Evolutionary conservation across 495 filamentous ascomycete species (phyloP), one percentile per base, ranked within the genome.

Genomic region (Viridothelium virens): DNA sequence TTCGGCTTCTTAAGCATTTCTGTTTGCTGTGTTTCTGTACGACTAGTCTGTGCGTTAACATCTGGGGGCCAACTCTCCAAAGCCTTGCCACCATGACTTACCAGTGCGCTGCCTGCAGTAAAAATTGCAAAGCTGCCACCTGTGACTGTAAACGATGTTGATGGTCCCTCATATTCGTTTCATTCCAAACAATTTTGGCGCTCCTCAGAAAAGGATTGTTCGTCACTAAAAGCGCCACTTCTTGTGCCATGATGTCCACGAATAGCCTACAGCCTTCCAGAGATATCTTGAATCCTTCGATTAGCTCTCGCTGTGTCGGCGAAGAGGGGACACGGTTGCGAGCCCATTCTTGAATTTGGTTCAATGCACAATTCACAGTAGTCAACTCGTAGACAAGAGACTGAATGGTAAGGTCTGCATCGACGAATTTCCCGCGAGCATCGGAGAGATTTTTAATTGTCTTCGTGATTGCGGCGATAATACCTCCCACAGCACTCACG

Each of bases 51-150:
- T 4, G 14, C 53, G 31, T 33, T 14, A 34, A 9, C 36, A 10
- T 10, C 11, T 18, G 9, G 5, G 12, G n/a, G 5, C 5, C 44
- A 33, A 38, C 16, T 14, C 53, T 74, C 46, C 71, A 63, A 44
- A 53, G 5, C 16, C 18, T 36, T 39, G 10, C 6, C 7, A n/a
- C 7, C 47, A 34, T 59, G 56, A 66, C 75, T 72, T 66, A 81
- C 79, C 79, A 80, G 69, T 78, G 75, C 56, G 73, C 77, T n/a
- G 78, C 79, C 61, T 79, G 75, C 10, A 82, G 69, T 61, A 82
- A 64, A 14, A 82, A 67, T 62, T 81, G 79, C 34, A 82, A 68
- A 7, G 80, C 80, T 47, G 72, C 67, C 18, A 79, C 72, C 56
- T 82, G 79, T 25, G 74, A 71, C 11, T 71, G 75, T 31, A 82